Conservation (phyloP, 164 flowering plant species). For the Umbellularia californica region DNA sequence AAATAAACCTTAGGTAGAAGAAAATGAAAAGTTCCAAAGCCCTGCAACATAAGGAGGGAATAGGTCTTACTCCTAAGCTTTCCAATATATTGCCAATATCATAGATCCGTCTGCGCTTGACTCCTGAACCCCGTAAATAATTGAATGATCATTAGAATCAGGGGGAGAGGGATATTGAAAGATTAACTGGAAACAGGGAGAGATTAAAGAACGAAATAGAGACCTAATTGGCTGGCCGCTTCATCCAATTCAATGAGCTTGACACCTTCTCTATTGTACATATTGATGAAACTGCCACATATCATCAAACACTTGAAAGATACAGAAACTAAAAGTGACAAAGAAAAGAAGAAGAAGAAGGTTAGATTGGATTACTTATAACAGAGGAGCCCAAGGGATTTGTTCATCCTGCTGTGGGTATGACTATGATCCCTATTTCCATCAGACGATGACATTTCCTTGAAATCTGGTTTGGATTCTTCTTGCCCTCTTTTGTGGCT, state of each 20-base stretch:
- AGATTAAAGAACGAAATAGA: neutral
- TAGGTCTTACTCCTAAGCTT: constrained; percentile 75
- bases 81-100: constrained; percentile 95
- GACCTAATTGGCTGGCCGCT: constrained; percentile 76
- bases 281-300: constrained; percentile 60
- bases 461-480: neutral
- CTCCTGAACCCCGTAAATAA: constrained; percentile 43
- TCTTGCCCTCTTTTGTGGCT: neutral
- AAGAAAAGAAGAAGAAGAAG: neutral
- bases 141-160: neutral
- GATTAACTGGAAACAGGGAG: neutral
- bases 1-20: neutral
- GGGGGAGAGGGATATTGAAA: neutral
- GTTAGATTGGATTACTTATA: constrained; percentile 44
- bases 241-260: constrained; percentile 78
- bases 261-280: constrained; percentile 72
- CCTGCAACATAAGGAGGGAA: neutral
- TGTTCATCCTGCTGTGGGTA: constrained; percentile 75
- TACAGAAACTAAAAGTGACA: neutral
- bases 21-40: neutral
- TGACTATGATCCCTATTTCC: constrained; percentile 30
- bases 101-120: constrained; percentile 94
- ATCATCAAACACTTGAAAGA: neutral
- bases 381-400: constrained; percentile 87
- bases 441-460: constrained; percentile 9